Evolutionary conservation across 176 grass and related monocot genomes (phyloP).

Genomic region (Hordeum vulgare): MorexV3_pseudomolecules_assembly NC_058522.1:61495573-61496072

Average conservation of each 20-base stretch:
- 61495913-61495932: too few species aligned
- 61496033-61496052: background rate
- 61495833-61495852: too few species aligned
- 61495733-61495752: background rate
- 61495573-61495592: conserved; percentile 35
- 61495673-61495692: background rate
- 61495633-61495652: conserved; percentile 33
- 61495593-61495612: conserved; percentile 21
- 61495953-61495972: too few species aligned
- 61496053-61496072: background rate
- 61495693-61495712: background rate
- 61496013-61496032: background rate
- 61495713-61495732: background rate
- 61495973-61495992: too few species aligned
- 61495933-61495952: too few species aligned
- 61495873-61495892: too few species aligned
- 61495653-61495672: conserved; percentile 28
- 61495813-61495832: too few species aligned
- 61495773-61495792: background rate
- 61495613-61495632: conserved; percentile 16
- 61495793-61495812: too few species aligned
- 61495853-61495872: too few species aligned
- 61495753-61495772: background rate
- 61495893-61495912: too few species aligned
- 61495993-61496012: background rate